These are phyloP conservation scores for Arabidopsis lyrata DNA, from an alignment of 441 rosid genomes.

Conservation along the genomic window DNA sequence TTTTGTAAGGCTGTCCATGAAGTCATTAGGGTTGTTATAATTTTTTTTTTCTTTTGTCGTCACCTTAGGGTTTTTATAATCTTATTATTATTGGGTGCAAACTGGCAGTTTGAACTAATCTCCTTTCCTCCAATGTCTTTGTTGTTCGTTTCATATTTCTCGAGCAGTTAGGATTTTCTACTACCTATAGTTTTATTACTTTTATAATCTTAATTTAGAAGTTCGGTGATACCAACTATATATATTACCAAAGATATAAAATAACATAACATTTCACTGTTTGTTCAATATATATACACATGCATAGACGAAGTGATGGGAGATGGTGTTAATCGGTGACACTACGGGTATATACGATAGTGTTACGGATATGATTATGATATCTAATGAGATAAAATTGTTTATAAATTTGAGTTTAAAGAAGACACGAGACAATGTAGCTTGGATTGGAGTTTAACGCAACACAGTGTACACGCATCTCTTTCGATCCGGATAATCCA, in stretches of 20 bases:
- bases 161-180: conserved; percentile 34
- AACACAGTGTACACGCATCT: conserved; percentile 39
- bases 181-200: background rate
- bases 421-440: conserved; percentile 23
- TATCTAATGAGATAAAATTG: background rate
- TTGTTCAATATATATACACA: background rate
- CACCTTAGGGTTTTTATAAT: conserved; percentile 13
- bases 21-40: conserved; percentile 37
- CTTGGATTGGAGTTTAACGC: conserved; percentile 32
- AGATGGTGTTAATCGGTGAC: conserved; percentile 4
- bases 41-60: conserved; percentile 17
- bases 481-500: conserved; percentile 16
- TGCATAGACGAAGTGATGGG: conserved; percentile 8
- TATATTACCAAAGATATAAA: background rate
- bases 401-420: conserved; percentile 6
- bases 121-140: conserved; percentile 29
- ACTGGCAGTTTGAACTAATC: conserved; percentile 43
- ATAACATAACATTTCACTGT: background rate
- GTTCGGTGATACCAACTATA: conserved; percentile 26
- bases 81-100: conserved; percentile 29
- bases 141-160: conserved; percentile 40
- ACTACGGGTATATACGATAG: background rate
- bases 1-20: conserved; percentile 34
- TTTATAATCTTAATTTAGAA: conserved; percentile 4
- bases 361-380: background rate